Evolutionary conservation across 2,329 filamentous ascomycete genomes (phyloP).

Genomic region (Teratosphaeria viscida): DNA sequence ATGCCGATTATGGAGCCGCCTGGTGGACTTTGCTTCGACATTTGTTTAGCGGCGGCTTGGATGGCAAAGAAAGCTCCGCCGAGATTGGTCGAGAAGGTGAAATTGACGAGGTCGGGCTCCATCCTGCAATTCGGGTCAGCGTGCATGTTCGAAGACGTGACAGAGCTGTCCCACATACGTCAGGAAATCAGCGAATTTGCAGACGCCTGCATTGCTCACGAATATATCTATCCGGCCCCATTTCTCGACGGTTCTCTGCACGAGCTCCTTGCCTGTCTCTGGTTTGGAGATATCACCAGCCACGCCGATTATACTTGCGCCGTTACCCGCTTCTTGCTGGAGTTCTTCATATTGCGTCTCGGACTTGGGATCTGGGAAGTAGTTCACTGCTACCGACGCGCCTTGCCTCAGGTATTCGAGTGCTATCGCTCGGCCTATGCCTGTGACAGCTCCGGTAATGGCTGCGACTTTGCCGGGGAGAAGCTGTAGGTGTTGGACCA

Average conservation of each 20-base stretch:
- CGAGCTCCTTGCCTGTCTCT: conserved; percentile 57
- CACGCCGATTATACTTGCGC: conserved; percentile 49
- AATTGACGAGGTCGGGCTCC: conserved; percentile 56
- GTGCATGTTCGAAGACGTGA: neutral
- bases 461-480: conserved; percentile 68
- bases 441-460: conserved; percentile 78
- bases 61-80: conserved; percentile 80
- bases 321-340: conserved; percentile 26
- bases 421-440: conserved; percentile 77
- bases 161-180: conserved; percentile 35
- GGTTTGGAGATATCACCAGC: conserved; percentile 69
- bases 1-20: conserved; percentile 75
- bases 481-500: conserved; percentile 26
- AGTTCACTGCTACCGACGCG: conserved; percentile 69
- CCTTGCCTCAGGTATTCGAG: conserved; percentile 70
- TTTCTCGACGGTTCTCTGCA: conserved; percentile 52
- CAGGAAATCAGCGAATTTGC: conserved; percentile 78
- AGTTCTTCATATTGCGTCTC: conserved; percentile 40
- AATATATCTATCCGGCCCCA: conserved; percentile 55
- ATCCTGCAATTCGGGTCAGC: conserved; percentile 37
- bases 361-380: conserved; percentile 51
- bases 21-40: conserved; percentile 51
- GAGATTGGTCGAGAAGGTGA: conserved; percentile 70
- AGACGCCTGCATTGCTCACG: conserved; percentile 81
- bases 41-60: conserved; percentile 75